Evolutionary conservation across 2,329 filamentous ascomycete genomes (phyloP).

Genomic region (Zopfia rhizophila): DNA sequence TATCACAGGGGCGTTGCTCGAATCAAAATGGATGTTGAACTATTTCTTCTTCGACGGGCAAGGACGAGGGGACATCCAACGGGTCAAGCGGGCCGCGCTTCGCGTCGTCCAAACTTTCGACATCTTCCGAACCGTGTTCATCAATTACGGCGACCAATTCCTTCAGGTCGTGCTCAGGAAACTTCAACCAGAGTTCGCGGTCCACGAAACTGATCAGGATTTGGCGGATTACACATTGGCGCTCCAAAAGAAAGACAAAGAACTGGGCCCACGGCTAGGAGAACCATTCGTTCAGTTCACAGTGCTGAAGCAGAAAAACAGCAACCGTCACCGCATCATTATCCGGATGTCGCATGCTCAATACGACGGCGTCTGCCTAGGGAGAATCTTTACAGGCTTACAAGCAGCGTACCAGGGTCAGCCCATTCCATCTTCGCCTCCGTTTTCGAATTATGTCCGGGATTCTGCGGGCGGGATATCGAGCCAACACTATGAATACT

Average conservation of each 20-base stretch:
- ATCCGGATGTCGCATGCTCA: constrained; percentile 28
- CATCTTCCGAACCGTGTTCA: constrained; percentile 17
- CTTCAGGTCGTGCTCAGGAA: constrained; percentile 16
- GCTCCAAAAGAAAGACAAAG: constrained; percentile 3
- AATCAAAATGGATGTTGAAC: constrained; percentile 8
- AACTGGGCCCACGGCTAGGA: background rate
- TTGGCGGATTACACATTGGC: background rate
- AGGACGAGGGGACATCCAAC: background rate
- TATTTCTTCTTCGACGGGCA: constrained; percentile 6
- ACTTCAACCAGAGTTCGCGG: constrained; percentile 1
- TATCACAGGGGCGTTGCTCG: background rate
- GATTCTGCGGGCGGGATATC: background rate
- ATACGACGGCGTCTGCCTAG: constrained; percentile 24
- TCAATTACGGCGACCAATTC: constrained; percentile 8
- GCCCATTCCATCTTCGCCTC: background rate
- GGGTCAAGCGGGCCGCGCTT: background rate
- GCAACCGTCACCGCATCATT: constrained; percentile 6
- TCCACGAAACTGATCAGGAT: background rate
- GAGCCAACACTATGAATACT: constrained; percentile 7
- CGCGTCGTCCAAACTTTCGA: constrained; percentile 12
- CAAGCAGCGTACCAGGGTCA: constrained; percentile 6
- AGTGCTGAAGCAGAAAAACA: constrained; percentile 3
- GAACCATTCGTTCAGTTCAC: constrained; percentile 9
- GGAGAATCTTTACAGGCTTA: constrained; percentile 12
- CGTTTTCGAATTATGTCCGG: constrained; percentile 3